Evolutionary conservation across 2,329 filamentous ascomycete species (phyloP), one percentile per base, ranked within the genome.

Genomic region (Exophiala dermatitidis): DNA sequence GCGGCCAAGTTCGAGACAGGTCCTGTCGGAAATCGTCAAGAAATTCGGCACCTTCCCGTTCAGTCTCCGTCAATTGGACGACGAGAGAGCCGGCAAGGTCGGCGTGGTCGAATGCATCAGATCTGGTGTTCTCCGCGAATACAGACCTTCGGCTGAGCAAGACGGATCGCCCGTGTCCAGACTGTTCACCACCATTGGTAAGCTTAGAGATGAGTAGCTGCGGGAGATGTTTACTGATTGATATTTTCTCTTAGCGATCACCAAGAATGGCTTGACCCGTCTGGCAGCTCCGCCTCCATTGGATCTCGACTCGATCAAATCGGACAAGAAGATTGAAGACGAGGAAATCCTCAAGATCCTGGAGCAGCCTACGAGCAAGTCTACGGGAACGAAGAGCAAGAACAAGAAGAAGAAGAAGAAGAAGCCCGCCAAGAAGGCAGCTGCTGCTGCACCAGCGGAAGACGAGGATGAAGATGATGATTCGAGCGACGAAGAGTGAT

Each of bases 21-120:
- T 91, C 46, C 79, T 97, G 49, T 95, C 90, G 44, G 93, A 97
- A 75, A 86, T 95, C 57, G 85, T 94, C 71, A 94, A 91, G 83
- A 96, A 91, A 77, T 98, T 97, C 68, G 90, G 91, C 62, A 89
- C 83, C 59, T 98, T 98, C 80, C 93, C 93, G 65, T 98, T 98
- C 82, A 95, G 88, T 74, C 79, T 97, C 77, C 83, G 93, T 68
- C 93, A 98, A 77, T 82, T 98, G 59, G 91, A 96, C 60, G 91
- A 97, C 66, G 93, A 98, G 81, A 86, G 91, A 68, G 84, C 90
- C 62, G 93, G 89, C 56, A 87, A 97, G 86, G 86, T 93, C 74
- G 93, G 93, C 67, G 86, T 97, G 54, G 86, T 97, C 54, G 93
- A 98, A 76, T 96, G 91, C 72, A 91, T 97, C 52, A 87, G 93